Conservation (phyloP, 1,284 basidiomycete genomes). For the Naganishia albida region DNA sequence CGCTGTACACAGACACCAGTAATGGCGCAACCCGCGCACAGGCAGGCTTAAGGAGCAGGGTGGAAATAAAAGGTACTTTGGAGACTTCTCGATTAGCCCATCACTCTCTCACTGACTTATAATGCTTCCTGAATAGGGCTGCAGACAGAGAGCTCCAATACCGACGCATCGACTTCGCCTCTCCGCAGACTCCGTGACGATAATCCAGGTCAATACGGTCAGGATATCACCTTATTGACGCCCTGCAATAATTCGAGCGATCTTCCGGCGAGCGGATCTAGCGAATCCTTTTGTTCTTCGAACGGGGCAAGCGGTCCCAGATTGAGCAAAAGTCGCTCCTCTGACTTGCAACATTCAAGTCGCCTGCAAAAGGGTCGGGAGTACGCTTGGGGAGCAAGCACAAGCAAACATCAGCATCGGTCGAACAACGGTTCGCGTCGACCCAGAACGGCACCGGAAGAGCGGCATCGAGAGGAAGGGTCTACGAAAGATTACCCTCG, state of each 20-base stretch:
- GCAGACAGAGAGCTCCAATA: too few relatives aligned
- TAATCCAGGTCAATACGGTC: too few relatives aligned
- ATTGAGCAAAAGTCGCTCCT: neutral
- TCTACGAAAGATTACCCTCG: neutral
- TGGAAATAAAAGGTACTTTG: neutral
- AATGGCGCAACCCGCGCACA: too few relatives aligned
- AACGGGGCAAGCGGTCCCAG: conserved; percentile 1
- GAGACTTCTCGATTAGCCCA: too few relatives aligned
- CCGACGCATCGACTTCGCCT: too few relatives aligned
- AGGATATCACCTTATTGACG: neutral
- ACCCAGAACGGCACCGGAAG: neutral
- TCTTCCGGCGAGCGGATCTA: neutral
- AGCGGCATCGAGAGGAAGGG: neutral
- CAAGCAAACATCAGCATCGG: neutral
- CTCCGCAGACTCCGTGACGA: neutral
- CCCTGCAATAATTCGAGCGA: neutral
- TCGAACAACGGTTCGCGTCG: neutral
- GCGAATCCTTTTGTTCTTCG: conserved; percentile 8
- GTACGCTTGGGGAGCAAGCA: conserved; percentile 9
- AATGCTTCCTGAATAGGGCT: too few relatives aligned
- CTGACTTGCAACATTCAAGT: neutral
- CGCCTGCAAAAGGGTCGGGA: neutral
- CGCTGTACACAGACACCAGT: too few relatives aligned
- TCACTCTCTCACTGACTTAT: too few relatives aligned
- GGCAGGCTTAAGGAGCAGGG: neutral